A percentile compares a stretch with the other conserved stretches of the same genome.
Conservation (phyloP, 2,329 filamentous ascomycete species). For the Aspergillus quadricinctus region DNA sequence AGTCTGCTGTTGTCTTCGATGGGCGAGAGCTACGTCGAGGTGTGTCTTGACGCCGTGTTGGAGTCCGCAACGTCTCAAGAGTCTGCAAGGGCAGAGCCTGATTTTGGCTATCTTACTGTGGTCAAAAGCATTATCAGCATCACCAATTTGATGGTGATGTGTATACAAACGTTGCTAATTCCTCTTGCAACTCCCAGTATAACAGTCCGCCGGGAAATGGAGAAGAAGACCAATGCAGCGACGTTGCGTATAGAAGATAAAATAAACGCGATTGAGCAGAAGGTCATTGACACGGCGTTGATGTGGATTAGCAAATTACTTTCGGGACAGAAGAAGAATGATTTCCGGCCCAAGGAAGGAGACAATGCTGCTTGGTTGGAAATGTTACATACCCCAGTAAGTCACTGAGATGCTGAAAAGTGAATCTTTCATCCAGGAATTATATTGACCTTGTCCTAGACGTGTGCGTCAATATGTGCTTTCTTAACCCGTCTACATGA, state of each 20-base stretch:
- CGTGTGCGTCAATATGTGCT: conserved; percentile 73
- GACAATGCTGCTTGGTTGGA: conserved; percentile 59
- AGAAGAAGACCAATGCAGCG: conserved; percentile 70
- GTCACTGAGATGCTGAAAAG: conserved; percentile 10
- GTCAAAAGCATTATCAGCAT: conserved; percentile 81
- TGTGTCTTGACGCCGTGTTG: conserved; percentile 63
- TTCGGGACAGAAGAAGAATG: conserved; percentile 74
- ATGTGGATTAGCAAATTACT: conserved; percentile 73
- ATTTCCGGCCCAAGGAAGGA: conserved; percentile 83
- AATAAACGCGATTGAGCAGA: conserved; percentile 66
- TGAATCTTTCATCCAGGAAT: background rate
- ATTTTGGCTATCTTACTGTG: conserved; percentile 75
- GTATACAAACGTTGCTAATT: conserved; percentile 84
- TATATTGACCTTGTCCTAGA: conserved; percentile 35
- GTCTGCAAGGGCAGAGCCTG: conserved; percentile 75
- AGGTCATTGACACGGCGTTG: conserved; percentile 66
- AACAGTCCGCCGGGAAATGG: conserved; percentile 84
- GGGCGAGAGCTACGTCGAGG: conserved; percentile 74
- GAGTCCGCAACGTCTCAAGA: conserved; percentile 76
- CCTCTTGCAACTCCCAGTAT: conserved; percentile 85
- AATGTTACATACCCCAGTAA: conserved; percentile 68
- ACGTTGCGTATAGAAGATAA: conserved; percentile 80
- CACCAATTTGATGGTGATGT: conserved; percentile 87
- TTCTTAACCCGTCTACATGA: conserved; percentile 70
- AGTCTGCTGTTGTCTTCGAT: conserved; percentile 80